Evolutionary conservation across 495 filamentous ascomycete species (phyloP).

Genomic region (Lasiosphaeriaceae sp.): DNA sequence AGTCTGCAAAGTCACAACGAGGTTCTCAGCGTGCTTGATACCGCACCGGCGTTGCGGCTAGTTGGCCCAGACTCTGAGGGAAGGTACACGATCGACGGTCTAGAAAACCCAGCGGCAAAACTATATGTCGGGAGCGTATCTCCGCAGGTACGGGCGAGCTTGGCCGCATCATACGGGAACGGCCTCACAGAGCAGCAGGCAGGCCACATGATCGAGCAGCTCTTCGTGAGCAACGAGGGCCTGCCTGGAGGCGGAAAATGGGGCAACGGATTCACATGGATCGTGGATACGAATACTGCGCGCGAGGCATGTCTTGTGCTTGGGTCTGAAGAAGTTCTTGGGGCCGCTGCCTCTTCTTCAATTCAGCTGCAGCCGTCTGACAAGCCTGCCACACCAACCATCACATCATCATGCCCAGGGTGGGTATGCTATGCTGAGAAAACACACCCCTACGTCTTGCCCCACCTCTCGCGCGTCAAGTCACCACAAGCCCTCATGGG

Average conservation of each 20-base stretch:
- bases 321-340: conserved; percentile 71
- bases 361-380: neutral
- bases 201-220: conserved; percentile 74
- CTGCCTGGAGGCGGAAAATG: conserved; percentile 63
- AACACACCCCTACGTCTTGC: conserved; percentile 87
- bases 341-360: conserved; percentile 9
- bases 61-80: neutral
- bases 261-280: conserved; percentile 76
- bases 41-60: conserved; percentile 50
- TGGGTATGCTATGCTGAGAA: conserved; percentile 99
- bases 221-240: conserved; percentile 68
- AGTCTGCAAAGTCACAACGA: conserved; percentile 88
- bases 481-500: conserved; percentile 91
- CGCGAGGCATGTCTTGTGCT: conserved; percentile 73
- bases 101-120: conserved; percentile 48
- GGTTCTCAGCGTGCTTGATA: conserved; percentile 77
- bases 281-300: conserved; percentile 80
- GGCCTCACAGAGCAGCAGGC: conserved; percentile 69
- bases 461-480: conserved; percentile 86
- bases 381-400: conserved; percentile 58
- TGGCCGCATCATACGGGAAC: conserved; percentile 79
- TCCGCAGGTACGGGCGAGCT: conserved; percentile 80
- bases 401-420: conserved; percentile 89
- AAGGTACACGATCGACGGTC: conserved; percentile 28
- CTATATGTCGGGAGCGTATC: conserved; percentile 89